Evolutionary conservation across 179 eudicot genomes (phyloP).

Genomic region (Beta lomatogona): DNA sequence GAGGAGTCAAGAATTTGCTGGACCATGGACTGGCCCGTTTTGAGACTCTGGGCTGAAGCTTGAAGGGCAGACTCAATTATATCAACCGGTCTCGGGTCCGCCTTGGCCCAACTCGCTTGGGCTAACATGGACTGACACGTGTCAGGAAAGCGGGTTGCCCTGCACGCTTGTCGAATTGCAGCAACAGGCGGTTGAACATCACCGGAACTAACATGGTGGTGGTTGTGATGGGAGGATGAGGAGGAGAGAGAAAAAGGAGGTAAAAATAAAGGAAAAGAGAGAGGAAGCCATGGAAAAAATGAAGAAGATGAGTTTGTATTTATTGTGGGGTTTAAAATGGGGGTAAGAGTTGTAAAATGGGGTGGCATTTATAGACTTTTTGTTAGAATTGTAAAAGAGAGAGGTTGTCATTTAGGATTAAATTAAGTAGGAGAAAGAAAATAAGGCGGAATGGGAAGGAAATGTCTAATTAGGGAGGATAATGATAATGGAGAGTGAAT

Average conservation of each 20-base stretch:
- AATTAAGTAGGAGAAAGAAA: not conserved
- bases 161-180: conserved; percentile 51
- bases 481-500: conserved; percentile 1
- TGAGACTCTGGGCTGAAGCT: conserved; percentile 43
- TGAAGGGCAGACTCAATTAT: conserved; percentile 47
- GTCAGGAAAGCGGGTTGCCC: conserved; percentile 54
- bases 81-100: conserved; percentile 31
- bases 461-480: not conserved
- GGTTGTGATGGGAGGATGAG: conserved; percentile 23
- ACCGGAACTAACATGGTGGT: too few species aligned
- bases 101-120: conserved; percentile 16
- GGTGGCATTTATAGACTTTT: conserved; percentile 11
- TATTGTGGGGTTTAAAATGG: not conserved
- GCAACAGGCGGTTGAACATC: not conserved
- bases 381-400: not conserved
- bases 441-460: not conserved
- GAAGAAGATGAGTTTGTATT: conserved; percentile 17
- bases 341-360: not conserved
- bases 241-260: too few species aligned
- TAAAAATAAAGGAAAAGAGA: conserved; percentile 37
- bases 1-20: conserved; percentile 48
- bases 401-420: not conserved
- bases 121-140: conserved; percentile 42
- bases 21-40: conserved; percentile 48
- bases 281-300: conserved; percentile 37